Evolutionary conservation across 2,329 filamentous ascomycete genomes (phyloP), one percentile per base, ranked within the genome.

Genomic region (Diaporthe ilicicola): DNA sequence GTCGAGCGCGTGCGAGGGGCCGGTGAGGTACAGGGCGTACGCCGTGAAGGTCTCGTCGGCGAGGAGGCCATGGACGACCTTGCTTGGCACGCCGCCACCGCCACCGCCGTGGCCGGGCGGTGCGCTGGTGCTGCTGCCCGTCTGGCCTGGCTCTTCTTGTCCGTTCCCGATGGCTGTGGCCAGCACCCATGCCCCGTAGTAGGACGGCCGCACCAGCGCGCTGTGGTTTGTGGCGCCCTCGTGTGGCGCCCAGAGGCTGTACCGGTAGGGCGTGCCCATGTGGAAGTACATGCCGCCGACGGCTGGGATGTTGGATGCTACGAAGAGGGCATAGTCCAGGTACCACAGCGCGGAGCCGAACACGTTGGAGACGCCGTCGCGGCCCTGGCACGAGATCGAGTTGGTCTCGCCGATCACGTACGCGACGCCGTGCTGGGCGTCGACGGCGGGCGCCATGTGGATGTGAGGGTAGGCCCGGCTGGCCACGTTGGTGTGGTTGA

Each of bases 221-320:
- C 59, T 67, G 10, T 72, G 72, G 42, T 69, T 61, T 15, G 69
- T 70, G 24, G 59, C 59, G 12, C 54, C 70, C 19, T 48, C 55
- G 37, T 75, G 68, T 2, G 76, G 76, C 42, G 75, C 74, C 76
- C 76, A 77, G 15, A 74, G 61, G 12, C 70, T 72, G 67, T 78
- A 78, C 17, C 73, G 72, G 53, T 74, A 78, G 34, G 56, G 71
- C 0, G 76, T 76, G 13, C 76, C 76, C 44, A 61, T 42, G 67
- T 69, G 67, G 37, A 69, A 69, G 12, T 64, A 69, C 59, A 62
- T 62, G n/a, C 59, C 59, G 15, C 59, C 59, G 17, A 69, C 67
- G 1, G 55, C 55, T 1, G 56, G 50, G 54, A 69, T 61, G 55
- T 69, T 69, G 67, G 59, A 61, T 32, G 54, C 55, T 34, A 61